These are phyloP conservation scores for Ascochyta viciae-villosae DNA, from an alignment of 2,329 filamentous ascomycete species.

Conservation along the genomic window DNA sequence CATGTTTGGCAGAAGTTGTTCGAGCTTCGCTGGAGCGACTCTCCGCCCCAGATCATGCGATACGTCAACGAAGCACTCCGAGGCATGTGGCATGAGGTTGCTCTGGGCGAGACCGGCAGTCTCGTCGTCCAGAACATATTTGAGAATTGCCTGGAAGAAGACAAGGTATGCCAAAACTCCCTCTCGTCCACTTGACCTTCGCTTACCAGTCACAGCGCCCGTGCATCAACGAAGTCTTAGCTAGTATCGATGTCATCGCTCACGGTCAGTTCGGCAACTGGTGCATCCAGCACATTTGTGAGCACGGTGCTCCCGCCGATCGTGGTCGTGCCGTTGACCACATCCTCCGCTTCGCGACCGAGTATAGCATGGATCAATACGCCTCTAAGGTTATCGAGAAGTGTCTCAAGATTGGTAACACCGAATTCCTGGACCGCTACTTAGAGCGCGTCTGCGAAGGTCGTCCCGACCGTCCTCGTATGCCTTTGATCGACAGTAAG, in stretches of 20 bases:
- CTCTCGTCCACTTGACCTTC: not conserved
- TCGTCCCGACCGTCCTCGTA: conserved; percentile 87
- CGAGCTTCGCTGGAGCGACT: conserved; percentile 92
- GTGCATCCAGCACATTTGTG: conserved; percentile 99
- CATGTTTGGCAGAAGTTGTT: conserved; percentile 99
- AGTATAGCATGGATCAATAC: conserved; percentile 99
- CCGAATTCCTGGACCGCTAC: conserved; percentile 90
- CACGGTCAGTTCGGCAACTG: conserved; percentile 99
- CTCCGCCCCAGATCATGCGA: conserved; percentile 97
- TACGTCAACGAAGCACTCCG: conserved; percentile 94
- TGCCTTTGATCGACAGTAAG: conserved; percentile 91
- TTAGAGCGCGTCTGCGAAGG: conserved; percentile 93
- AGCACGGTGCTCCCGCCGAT: conserved; percentile 90
- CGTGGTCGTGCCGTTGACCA: conserved; percentile 94
- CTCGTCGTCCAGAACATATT: conserved; percentile 99
- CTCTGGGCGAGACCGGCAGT: conserved; percentile 94
- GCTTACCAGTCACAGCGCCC: conserved; percentile 70
- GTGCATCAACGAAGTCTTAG: conserved; percentile 94
- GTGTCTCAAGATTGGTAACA: conserved; percentile 93
- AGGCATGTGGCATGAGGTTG: conserved; percentile 99
- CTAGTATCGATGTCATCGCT: conserved; percentile 93
- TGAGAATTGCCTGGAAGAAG: conserved; percentile 97
- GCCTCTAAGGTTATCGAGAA: conserved; percentile 99
- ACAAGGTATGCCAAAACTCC: conserved; percentile 72
- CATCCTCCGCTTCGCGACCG: conserved; percentile 88